phyloP scores from a whole-genome alignment of 352 stramenopile species.

The Phytophthora pisi region DNA sequence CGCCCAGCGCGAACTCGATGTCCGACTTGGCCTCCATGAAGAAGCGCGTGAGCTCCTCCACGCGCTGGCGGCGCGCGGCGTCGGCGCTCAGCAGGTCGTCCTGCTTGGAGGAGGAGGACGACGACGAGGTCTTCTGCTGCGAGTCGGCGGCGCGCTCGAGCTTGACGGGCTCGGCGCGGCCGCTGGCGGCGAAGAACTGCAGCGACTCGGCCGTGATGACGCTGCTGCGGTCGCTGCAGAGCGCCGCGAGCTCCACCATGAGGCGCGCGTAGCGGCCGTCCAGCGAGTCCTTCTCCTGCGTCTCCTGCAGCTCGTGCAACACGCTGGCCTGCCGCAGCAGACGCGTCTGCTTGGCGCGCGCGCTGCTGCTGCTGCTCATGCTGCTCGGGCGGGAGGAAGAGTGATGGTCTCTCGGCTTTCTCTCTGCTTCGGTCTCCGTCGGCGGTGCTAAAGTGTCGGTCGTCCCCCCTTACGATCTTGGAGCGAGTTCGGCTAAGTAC shows the following conservation, averaged over 20 bases:
- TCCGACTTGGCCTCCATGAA: slow-evolving; percentile 92
- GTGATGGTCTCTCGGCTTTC: slow-evolving; percentile 31
- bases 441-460: slow-evolving; percentile 4
- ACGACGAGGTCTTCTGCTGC: slow-evolving; percentile 32
- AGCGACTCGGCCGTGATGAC: slow-evolving; percentile 81
- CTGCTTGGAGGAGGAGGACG: slow-evolving; percentile 36
- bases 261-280: slow-evolving; percentile 75
- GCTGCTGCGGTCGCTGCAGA: slow-evolving; percentile 78
- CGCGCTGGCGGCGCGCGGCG: slow-evolving; percentile 73
- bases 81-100: slow-evolving; percentile 80
- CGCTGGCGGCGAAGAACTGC: slow-evolving; percentile 62
- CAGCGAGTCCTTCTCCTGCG: slow-evolving; percentile 73
- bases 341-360: slow-evolving; percentile 39
- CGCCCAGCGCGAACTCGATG: slow-evolving; percentile 86
- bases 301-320: slow-evolving; percentile 81
- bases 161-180: slow-evolving; percentile 73
- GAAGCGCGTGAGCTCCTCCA: slow-evolving; percentile 88
- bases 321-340: slow-evolving; percentile 75
- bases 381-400: slow-evolving; percentile 16
- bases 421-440: slow-evolving; percentile 3
- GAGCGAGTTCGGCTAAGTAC: slow-evolving; percentile 15
- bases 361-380: slow-evolving; percentile 20
- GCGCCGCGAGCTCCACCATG: slow-evolving; percentile 71
- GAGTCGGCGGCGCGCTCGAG: slow-evolving; percentile 45
- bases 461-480: slow-evolving; percentile 33